Conservation (phyloP, 2,329 filamentous ascomycete genomes). For the Rhytidhysteron rufulum region DNA sequence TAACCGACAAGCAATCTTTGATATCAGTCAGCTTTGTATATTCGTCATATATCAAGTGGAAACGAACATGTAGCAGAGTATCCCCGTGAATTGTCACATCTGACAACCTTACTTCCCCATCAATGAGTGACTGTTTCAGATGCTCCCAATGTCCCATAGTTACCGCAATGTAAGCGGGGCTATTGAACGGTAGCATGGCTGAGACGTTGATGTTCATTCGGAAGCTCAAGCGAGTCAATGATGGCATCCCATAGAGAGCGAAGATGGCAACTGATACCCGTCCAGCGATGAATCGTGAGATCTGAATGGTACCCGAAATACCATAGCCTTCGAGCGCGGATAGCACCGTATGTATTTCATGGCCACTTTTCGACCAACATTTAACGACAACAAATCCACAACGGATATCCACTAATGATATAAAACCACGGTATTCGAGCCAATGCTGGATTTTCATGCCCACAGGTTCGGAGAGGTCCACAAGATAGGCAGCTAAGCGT, state of each 20-base stretch:
- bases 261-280: background rate
- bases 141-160: background rate
- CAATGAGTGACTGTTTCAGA: constrained; percentile 1
- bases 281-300: background rate
- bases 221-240: background rate
- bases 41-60: background rate
- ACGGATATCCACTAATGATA: background rate
- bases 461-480: background rate
- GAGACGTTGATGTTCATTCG: background rate
- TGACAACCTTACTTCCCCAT: background rate
- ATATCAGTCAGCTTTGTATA: background rate
- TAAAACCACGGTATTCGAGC: background rate
- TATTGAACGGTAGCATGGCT: background rate
- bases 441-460: background rate
- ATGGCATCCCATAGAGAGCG: background rate
- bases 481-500: background rate
- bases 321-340: background rate
- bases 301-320: background rate
- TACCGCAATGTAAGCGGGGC: background rate
- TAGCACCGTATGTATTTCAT: background rate
- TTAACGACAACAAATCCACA: background rate
- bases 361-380: constrained; percentile 2
- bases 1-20: constrained; percentile 4
- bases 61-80: constrained; percentile 10
- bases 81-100: constrained; percentile 2